Conservation (phyloP, 805 yeast species). For the Schwanniomyces polymorphus region DNA sequence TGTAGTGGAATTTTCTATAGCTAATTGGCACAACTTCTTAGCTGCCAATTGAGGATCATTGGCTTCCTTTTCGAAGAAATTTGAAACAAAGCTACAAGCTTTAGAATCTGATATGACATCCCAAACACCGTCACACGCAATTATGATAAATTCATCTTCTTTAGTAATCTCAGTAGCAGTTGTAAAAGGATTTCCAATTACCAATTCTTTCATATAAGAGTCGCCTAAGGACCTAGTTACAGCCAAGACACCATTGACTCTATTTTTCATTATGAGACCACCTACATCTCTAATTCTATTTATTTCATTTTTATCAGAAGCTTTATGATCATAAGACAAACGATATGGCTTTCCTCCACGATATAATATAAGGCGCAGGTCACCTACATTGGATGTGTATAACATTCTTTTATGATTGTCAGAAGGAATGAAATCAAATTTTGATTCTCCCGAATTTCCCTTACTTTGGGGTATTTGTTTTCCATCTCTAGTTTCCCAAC, state of each 20-base stretch:
- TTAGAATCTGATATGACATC: slow-evolving; percentile 85
- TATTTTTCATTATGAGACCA: slow-evolving; percentile 82
- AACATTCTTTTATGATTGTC: slow-evolving; percentile 65
- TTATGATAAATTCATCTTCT: slow-evolving; percentile 74
- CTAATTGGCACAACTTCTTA: slow-evolving; percentile 63
- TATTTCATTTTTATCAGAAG: slow-evolving; percentile 76
- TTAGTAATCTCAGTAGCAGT: slow-evolving; percentile 74
- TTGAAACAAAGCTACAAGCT: slow-evolving; percentile 72
- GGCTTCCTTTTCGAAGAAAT: slow-evolving; percentile 29
- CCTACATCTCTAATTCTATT: slow-evolving; percentile 76
- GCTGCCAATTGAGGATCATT: slow-evolving; percentile 66
- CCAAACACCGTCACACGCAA: slow-evolving; percentile 98
- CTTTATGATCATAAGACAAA: slow-evolving; percentile 91
- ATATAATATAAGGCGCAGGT: slow-evolving; percentile 77
- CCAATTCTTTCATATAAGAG: slow-evolving; percentile 84
- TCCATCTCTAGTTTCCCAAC: slow-evolving; percentile 64
- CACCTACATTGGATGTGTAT: slow-evolving; percentile 95
- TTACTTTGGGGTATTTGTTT: background rate
- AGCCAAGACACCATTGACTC: slow-evolving; percentile 95
- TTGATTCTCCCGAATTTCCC: slow-evolving; percentile 10
- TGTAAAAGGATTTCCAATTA: slow-evolving; percentile 89
- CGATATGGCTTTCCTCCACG: slow-evolving; percentile 76
- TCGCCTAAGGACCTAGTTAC: slow-evolving; percentile 94
- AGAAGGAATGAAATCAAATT: slow-evolving; percentile 51
- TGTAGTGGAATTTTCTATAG: slow-evolving; percentile 76